Conservation (phyloP, 2,329 filamentous ascomycete genomes). For the Colletotrichum tofieldiae region DNA sequence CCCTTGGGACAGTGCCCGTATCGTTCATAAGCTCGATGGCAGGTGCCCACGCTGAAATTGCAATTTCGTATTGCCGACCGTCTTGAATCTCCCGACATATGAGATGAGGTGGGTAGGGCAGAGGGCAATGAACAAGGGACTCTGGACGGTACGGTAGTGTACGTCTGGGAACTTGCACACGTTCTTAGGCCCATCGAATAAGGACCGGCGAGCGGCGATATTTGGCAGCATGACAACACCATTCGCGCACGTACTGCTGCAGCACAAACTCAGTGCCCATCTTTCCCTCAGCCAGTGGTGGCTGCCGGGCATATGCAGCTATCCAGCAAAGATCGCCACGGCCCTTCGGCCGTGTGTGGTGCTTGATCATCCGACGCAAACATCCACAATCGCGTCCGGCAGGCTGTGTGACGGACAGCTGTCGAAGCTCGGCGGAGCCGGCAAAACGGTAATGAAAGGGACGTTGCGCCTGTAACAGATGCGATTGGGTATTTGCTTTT, state of each 20-base stretch:
- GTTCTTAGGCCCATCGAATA: constrained; percentile 9
- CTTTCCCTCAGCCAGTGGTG: constrained; percentile 5
- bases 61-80: constrained; percentile 29
- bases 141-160: neutral
- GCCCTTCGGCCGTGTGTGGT: neutral
- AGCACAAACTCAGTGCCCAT: constrained; percentile 8
- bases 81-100: constrained; percentile 25
- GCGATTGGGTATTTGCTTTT: constrained; percentile 10
- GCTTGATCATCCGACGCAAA: constrained; percentile 15
- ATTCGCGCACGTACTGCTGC: constrained; percentile 2
- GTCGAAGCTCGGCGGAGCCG: neutral
- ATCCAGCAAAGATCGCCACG: constrained; percentile 24
- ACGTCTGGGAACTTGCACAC: neutral
- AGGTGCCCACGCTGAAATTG: constrained; percentile 24
- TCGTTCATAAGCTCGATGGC: neutral
- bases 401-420: neutral
- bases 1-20: neutral
- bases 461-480: constrained; percentile 18
- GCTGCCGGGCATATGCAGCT: constrained; percentile 8
- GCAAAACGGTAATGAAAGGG: constrained; percentile 14
- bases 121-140: constrained; percentile 7
- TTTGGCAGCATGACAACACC: neutral
- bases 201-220: neutral
- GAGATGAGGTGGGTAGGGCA: constrained; percentile 8
- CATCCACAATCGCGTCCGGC: neutral